Evolutionary conservation across 495 filamentous ascomycete genomes (phyloP).

Genomic region (Terfezia boudieri): DNA sequence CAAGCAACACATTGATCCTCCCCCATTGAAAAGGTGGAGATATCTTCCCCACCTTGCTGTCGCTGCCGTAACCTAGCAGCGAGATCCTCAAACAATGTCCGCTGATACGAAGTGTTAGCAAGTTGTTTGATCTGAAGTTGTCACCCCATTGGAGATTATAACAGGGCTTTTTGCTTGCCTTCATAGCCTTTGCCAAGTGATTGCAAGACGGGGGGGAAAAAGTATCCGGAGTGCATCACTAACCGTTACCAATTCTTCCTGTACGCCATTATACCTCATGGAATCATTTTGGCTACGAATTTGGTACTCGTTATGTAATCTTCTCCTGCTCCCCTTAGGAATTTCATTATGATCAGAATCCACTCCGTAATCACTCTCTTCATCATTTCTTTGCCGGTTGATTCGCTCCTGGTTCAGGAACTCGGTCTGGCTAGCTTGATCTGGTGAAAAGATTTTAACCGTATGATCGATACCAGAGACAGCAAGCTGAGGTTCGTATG

Average conservation of each 20-base stretch:
- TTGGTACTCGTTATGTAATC: conserved; percentile 37
- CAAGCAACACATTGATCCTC: background rate
- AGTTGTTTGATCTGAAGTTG: no score
- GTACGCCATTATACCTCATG: conserved; percentile 35
- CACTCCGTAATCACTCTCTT: background rate
- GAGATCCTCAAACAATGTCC: conserved; percentile 37
- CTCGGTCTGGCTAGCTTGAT: conserved; percentile 30
- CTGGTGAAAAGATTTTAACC: conserved; percentile 53
- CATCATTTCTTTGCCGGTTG: background rate
- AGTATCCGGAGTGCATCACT: conserved; percentile 10
- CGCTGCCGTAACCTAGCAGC: conserved; percentile 27
- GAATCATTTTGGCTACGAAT: conserved; percentile 46
- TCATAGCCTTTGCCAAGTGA: no score
- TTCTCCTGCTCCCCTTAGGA: conserved; percentile 26
- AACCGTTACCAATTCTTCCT: conserved; percentile 42
- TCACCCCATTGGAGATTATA: no score
- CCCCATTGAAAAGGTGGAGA: background rate
- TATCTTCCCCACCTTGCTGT: conserved; percentile 8
- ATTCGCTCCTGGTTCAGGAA: background rate
- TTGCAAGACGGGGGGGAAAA: no score
- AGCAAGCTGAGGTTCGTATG: conserved; percentile 48
- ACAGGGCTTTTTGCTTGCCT: no score
- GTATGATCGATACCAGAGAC: conserved; percentile 53
- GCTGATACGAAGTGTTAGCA: conserved; percentile 19
- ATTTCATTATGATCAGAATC: background rate